Evolutionary conservation across 306 rosid genomes (phyloP), one percentile per base, ranked within the genome.

Genomic region (Astragalus membranaceus): DNA sequence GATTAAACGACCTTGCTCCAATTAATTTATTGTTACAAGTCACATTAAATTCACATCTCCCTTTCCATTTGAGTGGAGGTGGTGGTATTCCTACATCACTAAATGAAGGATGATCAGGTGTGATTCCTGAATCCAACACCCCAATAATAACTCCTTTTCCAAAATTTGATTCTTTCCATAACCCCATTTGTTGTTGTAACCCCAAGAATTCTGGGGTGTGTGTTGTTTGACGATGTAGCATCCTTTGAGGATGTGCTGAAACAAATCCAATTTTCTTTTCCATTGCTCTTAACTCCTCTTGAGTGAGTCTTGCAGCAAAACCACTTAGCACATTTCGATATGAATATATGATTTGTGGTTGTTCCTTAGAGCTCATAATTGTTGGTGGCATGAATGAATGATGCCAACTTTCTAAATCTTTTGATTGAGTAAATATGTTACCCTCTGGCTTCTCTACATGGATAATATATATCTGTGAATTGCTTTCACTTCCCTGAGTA

Each of bases 11-110:
- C 35, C 84, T 85, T 8, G 91, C 97, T 33, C 97, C 97, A 13
- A 92, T 88, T 20, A 88, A 59, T 70, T 87, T 92, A 49, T 85
- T 88, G 73, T 92, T 92, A 44, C 97, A 91, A 23, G 64, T 75
- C 20, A 5, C 85, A 10, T 69, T 59, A 32, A 86, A 72, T 9
- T 88, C 85, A 5, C 97, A 91, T 36, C 64, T 84, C n/a, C 97
- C 97, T 74, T 80, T 88, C 97, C 97, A 91, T 78, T 80, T 88
- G 0, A 81, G 54, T 5, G 96, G 96, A 0, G 96, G 96, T 2
- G 91, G 89, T 2, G 86, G 79, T 15, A 91, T 56, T 67, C 92
- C 96, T 7, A 44, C 86, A 55, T 82, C 96, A 4, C 37, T 60
- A 58, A 91, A 88, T 4, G 93, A 88, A 16, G 96, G 93, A 55